Base-by-base conservation (phyloP, 2,329 filamentous ascomycete species). In the Pezicula radicicola region DNA sequence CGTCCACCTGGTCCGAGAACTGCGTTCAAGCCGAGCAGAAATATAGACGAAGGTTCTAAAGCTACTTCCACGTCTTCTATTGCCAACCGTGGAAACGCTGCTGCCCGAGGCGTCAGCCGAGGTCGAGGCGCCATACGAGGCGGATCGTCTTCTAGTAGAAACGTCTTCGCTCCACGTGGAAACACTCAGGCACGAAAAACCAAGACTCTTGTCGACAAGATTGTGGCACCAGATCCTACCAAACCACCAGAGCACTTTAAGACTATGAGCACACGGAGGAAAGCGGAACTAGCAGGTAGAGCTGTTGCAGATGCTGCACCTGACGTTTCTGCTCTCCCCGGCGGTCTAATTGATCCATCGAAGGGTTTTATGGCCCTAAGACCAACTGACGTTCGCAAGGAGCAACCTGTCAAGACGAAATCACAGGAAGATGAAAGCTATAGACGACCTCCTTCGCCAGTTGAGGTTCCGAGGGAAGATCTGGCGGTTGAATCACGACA, bases 251-350 rank as follows among this genome's bases (percentile, higher is more conserved):
- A 71, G 43, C 53, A 72, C 9, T 76, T 80, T 40, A 63, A 50
- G 2, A 73, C 64, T 4, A 58, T 67, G 53, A 72, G 68, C 9
- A 55, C 68, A 8, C 59, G 63, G 25, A 72, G 76, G 33, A 64
- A 74, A 18, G 69, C 75, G 2, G 68, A 76, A 52, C 67, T 77
- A 30, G 63, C 65, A 39, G 69, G 66, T 6, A 73, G 75, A 27
- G 72, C 75, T 18, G 71, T 68, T 49, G 72, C 73, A 42, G 78
- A 81, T 28, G 54, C 55, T 19, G 70, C 74, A 2, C 63, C 70
- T 2, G 68, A 71, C 50, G 55, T 70, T 35, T 67, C 68, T 7
- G 60, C 57, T 25, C 59, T 65, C 8, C 47, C 47, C 3, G 60
- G 53, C 13, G 59, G 56, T 0, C 65, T 66, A 1, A 60, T 60